Percentiles rank a stretch among this genome's conserved stretches.
These are phyloP conservation scores for Trichoderma guizhouense DNA, from an alignment of 2,329 filamentous ascomycete species.

Conservation along the genomic window DNA sequence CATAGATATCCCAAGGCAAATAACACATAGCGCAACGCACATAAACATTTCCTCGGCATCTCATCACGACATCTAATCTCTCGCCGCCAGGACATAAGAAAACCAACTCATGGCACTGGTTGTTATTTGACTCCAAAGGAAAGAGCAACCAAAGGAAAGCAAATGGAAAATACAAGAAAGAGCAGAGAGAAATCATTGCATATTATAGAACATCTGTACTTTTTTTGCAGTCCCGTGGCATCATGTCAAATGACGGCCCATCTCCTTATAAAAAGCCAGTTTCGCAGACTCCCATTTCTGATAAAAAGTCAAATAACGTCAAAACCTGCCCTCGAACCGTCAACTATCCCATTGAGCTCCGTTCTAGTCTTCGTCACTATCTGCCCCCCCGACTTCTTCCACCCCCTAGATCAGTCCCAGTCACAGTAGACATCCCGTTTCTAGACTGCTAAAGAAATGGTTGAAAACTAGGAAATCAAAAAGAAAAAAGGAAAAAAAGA, in stretches of 20 bases:
- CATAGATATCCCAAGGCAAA: no score
- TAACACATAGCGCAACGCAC: no score
- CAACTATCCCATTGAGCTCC: slow-evolving; percentile 2
- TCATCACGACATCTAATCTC: background rate
- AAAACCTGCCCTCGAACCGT: background rate
- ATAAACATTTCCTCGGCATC: background rate
- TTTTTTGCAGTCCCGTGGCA: background rate
- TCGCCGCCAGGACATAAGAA: background rate
- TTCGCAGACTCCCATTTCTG: background rate
- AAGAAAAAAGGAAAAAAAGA: background rate
- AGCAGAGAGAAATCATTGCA: background rate
- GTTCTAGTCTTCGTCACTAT: background rate
- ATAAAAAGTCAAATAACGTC: background rate
- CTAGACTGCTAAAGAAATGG: slow-evolving; percentile 6
- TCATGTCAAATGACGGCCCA: background rate
- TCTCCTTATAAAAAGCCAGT: background rate
- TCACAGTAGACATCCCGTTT: background rate
- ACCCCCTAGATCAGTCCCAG: background rate
- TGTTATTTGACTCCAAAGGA: background rate
- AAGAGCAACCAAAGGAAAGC: background rate
- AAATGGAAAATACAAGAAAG: background rate
- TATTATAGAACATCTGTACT: background rate
- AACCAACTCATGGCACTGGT: background rate
- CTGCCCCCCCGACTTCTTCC: background rate
- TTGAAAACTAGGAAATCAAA: background rate